These are phyloP conservation scores for Colletotrichum sidae DNA, from an alignment of 2,329 filamentous ascomycete genomes.

Conservation along the genomic window DNA sequence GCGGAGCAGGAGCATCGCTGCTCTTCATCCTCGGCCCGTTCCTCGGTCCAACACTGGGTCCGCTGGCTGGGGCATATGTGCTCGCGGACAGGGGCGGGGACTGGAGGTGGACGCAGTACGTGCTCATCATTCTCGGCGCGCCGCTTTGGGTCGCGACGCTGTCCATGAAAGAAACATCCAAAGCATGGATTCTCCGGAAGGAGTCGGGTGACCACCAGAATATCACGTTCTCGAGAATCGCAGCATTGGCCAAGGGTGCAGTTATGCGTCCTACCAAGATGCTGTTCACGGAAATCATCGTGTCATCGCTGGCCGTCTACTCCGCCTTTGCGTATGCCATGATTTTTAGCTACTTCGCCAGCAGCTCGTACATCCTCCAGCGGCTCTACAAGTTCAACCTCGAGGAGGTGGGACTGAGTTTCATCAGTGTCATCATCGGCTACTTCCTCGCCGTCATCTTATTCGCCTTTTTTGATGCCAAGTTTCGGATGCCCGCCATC, in stretches of 20 bases:
- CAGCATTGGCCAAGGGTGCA: conserved; percentile 5
- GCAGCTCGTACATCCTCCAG: conserved; percentile 35
- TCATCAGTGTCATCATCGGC: conserved; percentile 37
- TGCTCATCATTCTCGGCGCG: conserved; percentile 38
- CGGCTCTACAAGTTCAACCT: conserved; percentile 36
- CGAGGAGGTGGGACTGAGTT: conserved; percentile 34
- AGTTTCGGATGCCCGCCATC: conserved; percentile 9
- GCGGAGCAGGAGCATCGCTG: conserved; percentile 76
- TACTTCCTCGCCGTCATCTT: conserved; percentile 32
- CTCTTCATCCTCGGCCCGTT: conserved; percentile 80
- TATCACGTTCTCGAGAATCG: conserved; percentile 3
- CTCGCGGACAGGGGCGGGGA: conserved; percentile 29
- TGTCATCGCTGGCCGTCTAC: conserved; percentile 78
- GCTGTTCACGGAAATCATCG: conserved; percentile 58
- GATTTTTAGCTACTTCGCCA: conserved; percentile 66
- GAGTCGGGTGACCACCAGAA: conserved; percentile 15
- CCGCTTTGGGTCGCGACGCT: conserved; percentile 18
- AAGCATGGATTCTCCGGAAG: conserved; percentile 29
- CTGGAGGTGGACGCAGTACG: conserved; percentile 42
- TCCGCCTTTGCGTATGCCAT: conserved; percentile 65
- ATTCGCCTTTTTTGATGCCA: conserved; percentile 30
- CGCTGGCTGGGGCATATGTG: conserved; percentile 65
- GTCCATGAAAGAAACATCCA: conserved; percentile 32
- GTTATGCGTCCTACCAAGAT: conserved; percentile 37
- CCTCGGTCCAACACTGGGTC: conserved; percentile 55